Percentiles rank a stretch among this genome's conserved stretches.
phyloP scores from a whole-genome alignment of 1,284 basidiomycete genomes.

The Afroboletus lepidellus region DNA sequence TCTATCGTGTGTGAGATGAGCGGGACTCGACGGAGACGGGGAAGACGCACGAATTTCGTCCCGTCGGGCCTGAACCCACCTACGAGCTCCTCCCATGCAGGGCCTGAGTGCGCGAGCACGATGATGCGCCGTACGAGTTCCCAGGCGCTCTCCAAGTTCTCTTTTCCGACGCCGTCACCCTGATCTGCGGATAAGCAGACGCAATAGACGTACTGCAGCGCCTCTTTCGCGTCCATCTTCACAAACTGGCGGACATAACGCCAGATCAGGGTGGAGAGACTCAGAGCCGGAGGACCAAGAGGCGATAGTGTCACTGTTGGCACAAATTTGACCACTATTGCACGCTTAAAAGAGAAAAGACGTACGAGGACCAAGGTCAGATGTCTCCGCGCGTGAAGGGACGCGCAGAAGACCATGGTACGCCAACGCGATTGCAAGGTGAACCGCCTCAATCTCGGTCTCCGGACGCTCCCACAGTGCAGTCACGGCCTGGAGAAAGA shows the following conservation, averaged over 20 bases:
- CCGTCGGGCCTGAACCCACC: slow-evolving; percentile 91
- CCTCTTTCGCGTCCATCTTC: slow-evolving; percentile 88
- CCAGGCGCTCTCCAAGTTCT: slow-evolving; percentile 85
- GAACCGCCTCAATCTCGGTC: slow-evolving; percentile 92
- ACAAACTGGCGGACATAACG: slow-evolving; percentile 92
- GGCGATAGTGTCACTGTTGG: slow-evolving; percentile 63
- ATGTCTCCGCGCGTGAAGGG: slow-evolving; percentile 74
- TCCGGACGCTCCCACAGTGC: slow-evolving; percentile 88
- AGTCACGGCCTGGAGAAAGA: slow-evolving; percentile 55
- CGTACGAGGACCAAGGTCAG: slow-evolving; percentile 81
- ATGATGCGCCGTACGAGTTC: slow-evolving; percentile 88
- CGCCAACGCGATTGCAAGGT: slow-evolving; percentile 87
- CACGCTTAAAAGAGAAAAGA: slow-evolving; percentile 14
- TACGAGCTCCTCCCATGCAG: slow-evolving; percentile 86
- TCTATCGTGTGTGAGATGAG: slow-evolving; percentile 43
- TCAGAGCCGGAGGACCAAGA: slow-evolving; percentile 65
- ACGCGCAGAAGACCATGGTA: slow-evolving; percentile 94
- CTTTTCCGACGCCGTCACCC: slow-evolving; percentile 65
- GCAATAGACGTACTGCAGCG: slow-evolving; percentile 94
- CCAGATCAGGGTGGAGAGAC: slow-evolving; percentile 86
- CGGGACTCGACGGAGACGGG: neutral
- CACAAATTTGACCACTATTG: neutral
- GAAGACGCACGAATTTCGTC: slow-evolving; percentile 71
- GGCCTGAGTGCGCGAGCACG: slow-evolving; percentile 81
- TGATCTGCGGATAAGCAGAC: slow-evolving; percentile 83